These are phyloP conservation scores for Salix brachista DNA, from an alignment of 345 rosid species.

Conservation along the genomic window DNA sequence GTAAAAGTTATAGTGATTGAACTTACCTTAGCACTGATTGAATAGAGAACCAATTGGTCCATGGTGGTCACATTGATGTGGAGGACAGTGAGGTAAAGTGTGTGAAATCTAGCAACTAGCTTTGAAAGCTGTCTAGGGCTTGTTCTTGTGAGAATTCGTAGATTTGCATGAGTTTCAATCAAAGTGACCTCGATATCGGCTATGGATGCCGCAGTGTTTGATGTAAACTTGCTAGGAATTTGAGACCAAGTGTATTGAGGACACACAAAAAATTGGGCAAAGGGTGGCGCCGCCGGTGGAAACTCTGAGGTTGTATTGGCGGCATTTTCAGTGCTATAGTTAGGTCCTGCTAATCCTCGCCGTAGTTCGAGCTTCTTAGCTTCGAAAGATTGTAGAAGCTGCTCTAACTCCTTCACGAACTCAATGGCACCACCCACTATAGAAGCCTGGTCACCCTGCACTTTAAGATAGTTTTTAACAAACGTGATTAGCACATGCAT, in stretches of 20 bases:
- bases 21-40: conserved; percentile 77
- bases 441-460: conserved; percentile 92
- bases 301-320: neutral
- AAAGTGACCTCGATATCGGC: conserved; percentile 82
- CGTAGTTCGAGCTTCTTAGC: conserved; percentile 46
- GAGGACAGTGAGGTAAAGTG: conserved; percentile 63
- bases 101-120: conserved; percentile 55
- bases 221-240: conserved; percentile 39
- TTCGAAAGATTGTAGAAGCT: conserved; percentile 59
- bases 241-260: conserved; percentile 59
- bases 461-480: neutral
- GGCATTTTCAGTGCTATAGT: neutral
- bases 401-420: conserved; percentile 85
- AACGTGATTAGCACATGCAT: neutral
- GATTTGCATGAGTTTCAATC: conserved; percentile 79
- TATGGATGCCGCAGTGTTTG: conserved; percentile 40
- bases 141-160: conserved; percentile 63
- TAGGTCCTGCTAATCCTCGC: conserved; percentile 5
- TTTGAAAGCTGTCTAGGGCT: conserved; percentile 50
- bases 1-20: neutral
- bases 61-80: conserved; percentile 65
- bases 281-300: conserved; percentile 14
- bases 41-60: conserved; percentile 56
- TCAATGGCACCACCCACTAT: conserved; percentile 89
- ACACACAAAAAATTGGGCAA: conserved; percentile 50